Base-by-base conservation (phyloP, 1,284 basidiomycete genomes). In the Cutaneotrichosporon curvatum region DNA sequence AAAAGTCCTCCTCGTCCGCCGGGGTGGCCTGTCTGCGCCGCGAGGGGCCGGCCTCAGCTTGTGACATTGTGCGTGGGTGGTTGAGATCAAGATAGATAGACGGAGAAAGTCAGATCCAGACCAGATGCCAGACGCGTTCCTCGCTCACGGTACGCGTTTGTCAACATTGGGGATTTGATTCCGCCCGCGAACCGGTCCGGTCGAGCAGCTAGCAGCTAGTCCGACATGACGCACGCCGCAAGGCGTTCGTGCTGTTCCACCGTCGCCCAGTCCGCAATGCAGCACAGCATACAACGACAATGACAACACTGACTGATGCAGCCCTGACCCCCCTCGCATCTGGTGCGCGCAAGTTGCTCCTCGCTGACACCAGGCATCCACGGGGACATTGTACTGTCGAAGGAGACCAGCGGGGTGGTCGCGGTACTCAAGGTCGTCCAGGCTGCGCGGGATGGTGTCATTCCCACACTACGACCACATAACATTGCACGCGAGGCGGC, bases 401-500 rank as follows among this genome's bases (percentile, higher is more conserved):
- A n/a, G 16, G 14, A 10, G 22, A 6, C 16, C 14, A 15, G n/a
- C 5, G 40, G 25, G 2, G 16, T 20, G 15, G 8, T 6, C 14
- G 25, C 11, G 19, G 52, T 45, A 4, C 20, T 45, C n/a, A 54
- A 54, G 40, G 22, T 50, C 28, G 52, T 54, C 22, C 20, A 31
- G 4, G 52, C 46, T 12, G 45, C 42, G 12, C n/a, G 36, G 40
- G 25, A 39, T 18, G 52, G 52, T 2, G 14, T 42, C 6, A 31
- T 23, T 14, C 31, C 32, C 0, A 5, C 40, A 4, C 37, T 47
- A 7, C 36, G 48, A 1, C 52, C 52, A 4, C 52, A 54, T 23
- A 45, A 54, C 21, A 37, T 48, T 15, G 45, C 45, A 5, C 48
- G 48, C 21, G 52, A 54, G 31, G 43, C 49, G 10, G 31, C 42